Evolutionary conservation across 441 rosid genomes (phyloP).

Genomic region (Pelargonium citronellum): DNA sequence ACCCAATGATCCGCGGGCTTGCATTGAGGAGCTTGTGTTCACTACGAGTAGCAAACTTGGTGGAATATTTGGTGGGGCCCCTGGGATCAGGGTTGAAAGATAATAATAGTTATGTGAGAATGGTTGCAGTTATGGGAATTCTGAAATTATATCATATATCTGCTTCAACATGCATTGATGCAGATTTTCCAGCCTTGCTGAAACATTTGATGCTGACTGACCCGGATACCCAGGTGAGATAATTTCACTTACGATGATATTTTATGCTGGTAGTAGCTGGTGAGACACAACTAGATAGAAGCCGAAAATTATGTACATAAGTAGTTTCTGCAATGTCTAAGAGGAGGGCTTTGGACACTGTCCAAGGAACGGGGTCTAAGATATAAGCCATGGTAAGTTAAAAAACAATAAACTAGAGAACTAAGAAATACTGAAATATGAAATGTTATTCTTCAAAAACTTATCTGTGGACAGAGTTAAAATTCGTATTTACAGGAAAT

Average conservation of each 20-base stretch:
- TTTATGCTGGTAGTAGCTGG: neutral
- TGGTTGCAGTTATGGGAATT: slow-evolving; percentile 76
- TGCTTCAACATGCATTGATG: slow-evolving; percentile 68
- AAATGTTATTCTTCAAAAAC: neutral
- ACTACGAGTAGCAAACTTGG: slow-evolving; percentile 70
- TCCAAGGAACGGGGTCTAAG: neutral
- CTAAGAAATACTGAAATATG: neutral
- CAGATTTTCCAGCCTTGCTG: slow-evolving; percentile 62
- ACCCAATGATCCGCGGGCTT: slow-evolving; percentile 93
- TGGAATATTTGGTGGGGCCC: slow-evolving; percentile 95
- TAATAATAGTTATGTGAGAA: slow-evolving; percentile 74
- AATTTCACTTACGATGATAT: slow-evolving; percentile 2
- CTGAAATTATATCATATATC: slow-evolving; percentile 86
- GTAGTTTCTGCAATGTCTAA: neutral
- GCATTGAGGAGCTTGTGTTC: slow-evolving; percentile 86
- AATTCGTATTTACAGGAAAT: neutral
- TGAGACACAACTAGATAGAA: neutral
- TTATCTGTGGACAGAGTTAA: neutral
- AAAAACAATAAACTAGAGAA: neutral
- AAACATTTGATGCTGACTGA: slow-evolving; percentile 84
- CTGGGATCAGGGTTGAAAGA: slow-evolving; percentile 74
- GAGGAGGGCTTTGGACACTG: neutral
- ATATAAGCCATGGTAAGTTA: neutral
- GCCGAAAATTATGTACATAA: neutral
- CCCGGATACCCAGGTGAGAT: slow-evolving; percentile 67